phyloP scores from a whole-genome alignment of 73 alveolate genomes.

The Tetrahymena thermophila region DNA sequence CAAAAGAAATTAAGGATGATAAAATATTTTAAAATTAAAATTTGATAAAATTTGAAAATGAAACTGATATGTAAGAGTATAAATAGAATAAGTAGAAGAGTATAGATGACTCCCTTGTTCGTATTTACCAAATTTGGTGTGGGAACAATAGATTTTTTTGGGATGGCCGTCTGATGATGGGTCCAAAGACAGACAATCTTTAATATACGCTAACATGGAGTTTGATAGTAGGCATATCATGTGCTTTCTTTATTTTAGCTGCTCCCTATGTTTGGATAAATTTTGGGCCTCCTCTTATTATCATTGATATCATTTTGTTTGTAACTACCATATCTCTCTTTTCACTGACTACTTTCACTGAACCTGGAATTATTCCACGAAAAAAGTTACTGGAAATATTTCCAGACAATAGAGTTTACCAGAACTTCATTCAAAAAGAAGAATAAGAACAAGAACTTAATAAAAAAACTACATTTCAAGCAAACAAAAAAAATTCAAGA shows the following conservation, averaged over 20 bases:
- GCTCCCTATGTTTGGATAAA: constrained; percentile 47
- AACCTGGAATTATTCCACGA: constrained; percentile 62
- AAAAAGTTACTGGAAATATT: constrained; percentile 28
- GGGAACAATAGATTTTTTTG: constrained; percentile 41
- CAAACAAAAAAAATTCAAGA: neutral
- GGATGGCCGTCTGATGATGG: constrained; percentile 47
- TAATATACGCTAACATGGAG: constrained; percentile 25
- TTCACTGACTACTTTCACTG: constrained; percentile 44
- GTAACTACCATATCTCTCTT: constrained; percentile 23
- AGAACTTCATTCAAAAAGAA: neutral
- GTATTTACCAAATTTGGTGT: constrained; percentile 47
- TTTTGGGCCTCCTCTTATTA: constrained; percentile 11
- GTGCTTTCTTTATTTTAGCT: constrained; percentile 23
- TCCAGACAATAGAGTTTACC: constrained; percentile 4
- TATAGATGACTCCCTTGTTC: neutral
- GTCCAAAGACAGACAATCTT: constrained; percentile 41
- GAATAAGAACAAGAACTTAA: constrained; percentile 1
- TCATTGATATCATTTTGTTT: constrained; percentile 24
- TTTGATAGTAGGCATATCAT: constrained; percentile 18
- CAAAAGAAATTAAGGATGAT: neutral
- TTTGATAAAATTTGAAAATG: neutral
- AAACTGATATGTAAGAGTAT: neutral
- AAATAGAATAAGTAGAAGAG: neutral
- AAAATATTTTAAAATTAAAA: neutral
- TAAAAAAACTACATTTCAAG: constrained; percentile 11